Evolutionary conservation across 106 monocot genomes (phyloP), one percentile per base, ranked within the genome.

Genomic region (Iris macrosiphon): DNA sequence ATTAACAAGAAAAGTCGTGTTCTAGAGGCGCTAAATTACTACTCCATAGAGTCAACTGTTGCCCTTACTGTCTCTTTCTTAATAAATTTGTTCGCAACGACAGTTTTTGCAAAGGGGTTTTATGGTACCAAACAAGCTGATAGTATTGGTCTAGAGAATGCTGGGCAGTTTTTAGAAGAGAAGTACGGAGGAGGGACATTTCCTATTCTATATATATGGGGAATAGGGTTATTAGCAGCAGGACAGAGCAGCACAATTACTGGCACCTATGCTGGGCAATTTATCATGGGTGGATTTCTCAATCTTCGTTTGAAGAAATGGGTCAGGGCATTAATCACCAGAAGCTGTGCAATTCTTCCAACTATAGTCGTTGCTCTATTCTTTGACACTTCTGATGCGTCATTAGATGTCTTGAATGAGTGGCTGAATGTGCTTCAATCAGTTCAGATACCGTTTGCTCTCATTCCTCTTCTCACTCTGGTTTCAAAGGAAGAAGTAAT

Each of bases 281-380:
- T 94, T 61, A 94, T 94, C 59, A 94, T 94, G 93, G 84, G 93
- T 33, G 93, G 93, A 32, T 94, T 94, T 65, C 75, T 94, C 35
- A 75, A 94, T 67, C 73, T 84, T 12, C 75, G 73, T 11, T 40
- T 94, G 45, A 94, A 94, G 67, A 94, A 94, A 74, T 94, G 93
- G 88, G 17, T 84, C 20, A 75, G 93, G 54, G 76, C 93, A 22
- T 46, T 94, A 52, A 88, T 94, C 39, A 94, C 93, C 13, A 80
- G 93, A 73, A 84, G 88, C 56, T 88, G 78, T 71, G 93, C 93
- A 6, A 94, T 94, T 44, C 70, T 88, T 22, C 93, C 93, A 34
- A 94, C 93, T 44, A 88, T 94, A 38, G 56, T 81, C 18, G 88
- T 94, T 52, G 81, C 88, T 31, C 43, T 94, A 0, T 66, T 63